Base-by-base conservation (phyloP, 345 rosid species). In the Iberis pinnata region DNA sequence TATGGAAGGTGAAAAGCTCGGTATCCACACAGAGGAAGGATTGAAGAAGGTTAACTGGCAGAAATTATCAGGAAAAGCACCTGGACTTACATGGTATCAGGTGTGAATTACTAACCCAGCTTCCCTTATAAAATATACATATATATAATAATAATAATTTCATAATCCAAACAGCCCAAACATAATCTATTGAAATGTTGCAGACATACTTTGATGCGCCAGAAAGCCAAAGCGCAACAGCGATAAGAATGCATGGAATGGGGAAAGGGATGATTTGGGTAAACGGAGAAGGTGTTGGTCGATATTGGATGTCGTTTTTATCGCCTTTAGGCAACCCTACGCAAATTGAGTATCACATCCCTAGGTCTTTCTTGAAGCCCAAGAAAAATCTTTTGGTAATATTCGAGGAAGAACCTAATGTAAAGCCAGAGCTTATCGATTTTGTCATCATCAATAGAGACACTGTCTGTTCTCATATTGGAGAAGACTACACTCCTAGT, bases 31-130 rank as follows among this genome's bases (percentile, higher is more conserved):
- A 2, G 39, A 75, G 42, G 72, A 70, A 62, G 96, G 96, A 32
- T 36, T 70, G 18, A 46, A 76, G 15, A 65, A 70, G 14, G 80
- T 73, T 20, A 26, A 70, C 4, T 88, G 96, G 98, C 49, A 53
- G 32, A 33, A 65, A 16, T 60, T 64, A 0, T 44, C 63, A 7
- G 73, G 70, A 41, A 65, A 31, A 13, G 65, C 69, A 42, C 75
- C 75, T 4, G 69, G 86, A 12, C 57, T 85, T 27, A 72, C 93
- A 56, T 92, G 98, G 98, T 88, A 70, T 75, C 80, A 88, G 97
- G 96, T 83, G n/a, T 72, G 32, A 31, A 5, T 45, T 9, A 41
- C 29, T 13, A 55, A 53, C 26, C 27, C 44, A 15, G n/a, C n/a
- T n/a, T 12, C 43, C 14, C 42, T 22, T 2, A 22, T 22, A 22